These are phyloP conservation scores for Camellia oleifera DNA, from an alignment of 179 eudicot genomes.

Conservation along the genomic window DNA sequence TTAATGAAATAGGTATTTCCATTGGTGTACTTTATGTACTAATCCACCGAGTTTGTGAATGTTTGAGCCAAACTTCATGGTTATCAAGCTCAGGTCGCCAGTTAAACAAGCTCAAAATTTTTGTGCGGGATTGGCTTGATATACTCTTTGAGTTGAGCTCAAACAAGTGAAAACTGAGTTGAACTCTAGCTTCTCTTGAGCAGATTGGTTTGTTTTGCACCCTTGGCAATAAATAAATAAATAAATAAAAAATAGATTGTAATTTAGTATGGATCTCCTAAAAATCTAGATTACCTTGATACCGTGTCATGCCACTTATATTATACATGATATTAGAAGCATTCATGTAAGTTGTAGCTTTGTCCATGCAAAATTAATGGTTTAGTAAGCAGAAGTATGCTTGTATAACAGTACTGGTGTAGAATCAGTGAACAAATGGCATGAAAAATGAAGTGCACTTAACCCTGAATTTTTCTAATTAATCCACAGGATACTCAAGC, in stretches of 20 bases:
- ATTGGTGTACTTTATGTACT: no score
- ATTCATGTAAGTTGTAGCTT: not conserved
- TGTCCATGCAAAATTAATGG: not conserved
- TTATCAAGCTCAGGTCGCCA: not conserved
- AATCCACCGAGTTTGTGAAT: not conserved
- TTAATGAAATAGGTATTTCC: not conserved
- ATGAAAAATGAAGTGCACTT: not conserved
- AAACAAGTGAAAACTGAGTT: no score
- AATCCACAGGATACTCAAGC: constrained; percentile 70
- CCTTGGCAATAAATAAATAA: no score
- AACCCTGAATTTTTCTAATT: not conserved
- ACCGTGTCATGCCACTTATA: not conserved
- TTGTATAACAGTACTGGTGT: no score
- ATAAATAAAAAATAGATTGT: not conserved
- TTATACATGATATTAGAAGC: not conserved
- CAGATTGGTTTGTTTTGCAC: no score
- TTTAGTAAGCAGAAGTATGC: not conserved
- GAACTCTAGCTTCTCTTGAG: no score
- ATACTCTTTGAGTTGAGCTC: not conserved
- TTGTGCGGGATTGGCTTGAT: not conserved
- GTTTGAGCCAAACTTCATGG: not conserved
- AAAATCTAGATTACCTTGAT: no score
- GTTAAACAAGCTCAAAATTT: not conserved
- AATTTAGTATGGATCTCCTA: not conserved
- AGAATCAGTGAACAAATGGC: no score